A percentile compares a stretch with the other conserved stretches of the same genome.
Conservation (phyloP, 2,329 filamentous ascomycete genomes). For the Neoarthrinium moseri region DNA sequence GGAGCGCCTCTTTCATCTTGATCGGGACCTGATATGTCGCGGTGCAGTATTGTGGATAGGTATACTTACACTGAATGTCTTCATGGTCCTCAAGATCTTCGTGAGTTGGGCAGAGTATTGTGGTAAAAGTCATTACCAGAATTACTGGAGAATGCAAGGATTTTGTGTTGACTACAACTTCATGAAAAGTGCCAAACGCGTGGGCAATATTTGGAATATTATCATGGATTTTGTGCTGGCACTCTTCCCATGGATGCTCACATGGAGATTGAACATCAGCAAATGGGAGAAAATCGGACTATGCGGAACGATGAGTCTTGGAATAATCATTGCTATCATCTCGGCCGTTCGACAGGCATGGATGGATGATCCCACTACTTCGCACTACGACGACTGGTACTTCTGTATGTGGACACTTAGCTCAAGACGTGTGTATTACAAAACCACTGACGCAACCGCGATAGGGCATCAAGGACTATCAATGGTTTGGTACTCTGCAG, state of each 20-base stretch:
- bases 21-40: background rate
- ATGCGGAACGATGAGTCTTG: conserved; percentile 48
- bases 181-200: conserved; percentile 44
- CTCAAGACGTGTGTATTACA: too few relatives aligned
- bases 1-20: too few relatives aligned
- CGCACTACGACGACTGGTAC: conserved; percentile 39
- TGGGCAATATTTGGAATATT: conserved; percentile 52
- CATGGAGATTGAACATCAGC: conserved; percentile 45
- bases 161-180: conserved; percentile 40
- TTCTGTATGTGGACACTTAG: conserved; percentile 33
- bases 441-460: background rate
- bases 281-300: conserved; percentile 47
- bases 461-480: conserved; percentile 8
- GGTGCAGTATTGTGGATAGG: conserved; percentile 45
- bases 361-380: conserved; percentile 44
- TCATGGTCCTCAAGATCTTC: conserved; percentile 45
- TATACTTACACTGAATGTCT: conserved; percentile 46
- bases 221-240: conserved; percentile 53
- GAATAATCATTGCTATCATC: conserved; percentile 42
- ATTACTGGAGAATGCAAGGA: conserved; percentile 43
- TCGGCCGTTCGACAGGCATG: conserved; percentile 46
- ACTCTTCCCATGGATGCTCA: conserved; percentile 47
- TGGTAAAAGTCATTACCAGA: conserved; percentile 38
- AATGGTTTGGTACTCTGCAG: conserved; percentile 9
- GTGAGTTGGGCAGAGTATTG: conserved; percentile 50